Percentiles rank a stretch among this genome's conserved stretches.
Evolutionary conservation across 2,329 filamentous ascomycete species (phyloP).

Genomic region (Achaetomium macrosporum): DNA sequence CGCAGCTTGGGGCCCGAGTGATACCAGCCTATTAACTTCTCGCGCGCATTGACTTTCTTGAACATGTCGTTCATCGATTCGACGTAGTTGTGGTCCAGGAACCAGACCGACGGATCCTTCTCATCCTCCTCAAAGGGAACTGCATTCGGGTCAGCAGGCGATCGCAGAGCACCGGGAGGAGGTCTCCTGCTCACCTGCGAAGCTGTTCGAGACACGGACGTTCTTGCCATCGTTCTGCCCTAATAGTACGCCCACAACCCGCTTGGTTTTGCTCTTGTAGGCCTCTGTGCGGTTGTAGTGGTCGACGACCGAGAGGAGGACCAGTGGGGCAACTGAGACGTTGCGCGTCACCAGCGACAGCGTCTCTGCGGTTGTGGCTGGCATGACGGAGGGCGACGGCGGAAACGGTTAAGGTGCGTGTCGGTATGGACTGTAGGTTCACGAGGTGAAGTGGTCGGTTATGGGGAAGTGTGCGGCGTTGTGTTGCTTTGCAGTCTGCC

Average conservation of each 20-base stretch:
- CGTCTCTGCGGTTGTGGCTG: constrained; percentile 92
- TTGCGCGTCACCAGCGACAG: constrained; percentile 89
- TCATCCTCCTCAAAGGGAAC: constrained; percentile 99
- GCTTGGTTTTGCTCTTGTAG: constrained; percentile 75
- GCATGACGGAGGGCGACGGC: constrained; percentile 54
- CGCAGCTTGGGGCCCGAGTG: constrained; percentile 96
- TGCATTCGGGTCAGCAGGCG: constrained; percentile 34
- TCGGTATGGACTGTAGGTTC: constrained; percentile 6
- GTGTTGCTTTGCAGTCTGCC: constrained; percentile 11
- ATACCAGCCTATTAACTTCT: constrained; percentile 99
- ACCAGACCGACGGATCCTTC: constrained; percentile 98
- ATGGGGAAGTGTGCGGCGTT: constrained; percentile 1
- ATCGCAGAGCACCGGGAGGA: constrained; percentile 9
- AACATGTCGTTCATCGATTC: constrained; percentile 99
- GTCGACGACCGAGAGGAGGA: constrained; percentile 95
- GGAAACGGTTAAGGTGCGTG: neutral
- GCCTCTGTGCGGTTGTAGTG: constrained; percentile 91
- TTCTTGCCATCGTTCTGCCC: constrained; percentile 96
- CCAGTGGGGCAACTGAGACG: constrained; percentile 94
- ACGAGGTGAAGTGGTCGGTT: constrained; percentile 1
- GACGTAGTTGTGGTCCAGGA: constrained; percentile 98
- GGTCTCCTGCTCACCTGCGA: constrained; percentile 64
- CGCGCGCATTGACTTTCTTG: constrained; percentile 98
- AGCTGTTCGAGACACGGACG: constrained; percentile 97
- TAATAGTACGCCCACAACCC: constrained; percentile 89